These are phyloP conservation scores for Pulveroboletus sp. DNA, from an alignment of 768 basidiomycete species.

Conservation along the genomic window DNA sequence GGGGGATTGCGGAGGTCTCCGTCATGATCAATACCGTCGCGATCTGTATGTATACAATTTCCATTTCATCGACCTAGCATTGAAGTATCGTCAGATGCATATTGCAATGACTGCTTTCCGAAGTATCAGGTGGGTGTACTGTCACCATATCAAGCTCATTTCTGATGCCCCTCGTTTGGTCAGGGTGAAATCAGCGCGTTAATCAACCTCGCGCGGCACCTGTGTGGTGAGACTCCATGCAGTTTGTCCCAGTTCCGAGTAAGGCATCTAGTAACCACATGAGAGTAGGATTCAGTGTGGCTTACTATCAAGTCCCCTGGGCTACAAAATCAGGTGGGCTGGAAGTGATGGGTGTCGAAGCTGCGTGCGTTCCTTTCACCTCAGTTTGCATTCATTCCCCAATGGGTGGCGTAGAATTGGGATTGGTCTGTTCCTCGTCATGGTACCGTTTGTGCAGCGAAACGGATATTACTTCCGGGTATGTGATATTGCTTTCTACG, in stretches of 20 bases:
- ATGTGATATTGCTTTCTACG: slow-evolving; percentile 9
- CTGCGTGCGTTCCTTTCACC: slow-evolving; percentile 26
- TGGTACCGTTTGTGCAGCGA: slow-evolving; percentile 36
- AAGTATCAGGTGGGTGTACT: slow-evolving; percentile 22
- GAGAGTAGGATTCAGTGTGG: slow-evolving; percentile 33
- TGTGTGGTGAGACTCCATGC: slow-evolving; percentile 29
- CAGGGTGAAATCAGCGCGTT: slow-evolving; percentile 44
- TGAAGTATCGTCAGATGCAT: slow-evolving; percentile 30
- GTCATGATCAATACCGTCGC: slow-evolving; percentile 41
- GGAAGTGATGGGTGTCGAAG: slow-evolving; percentile 37
- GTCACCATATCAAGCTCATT: neutral
- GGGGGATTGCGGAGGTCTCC: slow-evolving; percentile 40
- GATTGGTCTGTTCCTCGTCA: slow-evolving; percentile 33
- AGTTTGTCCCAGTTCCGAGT: neutral
- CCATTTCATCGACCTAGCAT: neutral
- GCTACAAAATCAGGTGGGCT: slow-evolving; percentile 34
- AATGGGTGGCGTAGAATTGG: slow-evolving; percentile 26
- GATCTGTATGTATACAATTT: slow-evolving; percentile 28
- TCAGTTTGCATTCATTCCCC: neutral
- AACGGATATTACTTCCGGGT: slow-evolving; percentile 35
- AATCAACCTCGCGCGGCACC: slow-evolving; percentile 39
- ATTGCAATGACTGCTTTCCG: slow-evolving; percentile 39
- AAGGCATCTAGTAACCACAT: neutral
- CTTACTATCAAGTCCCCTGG: slow-evolving; percentile 43
- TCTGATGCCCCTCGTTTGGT: neutral